Evolutionary conservation across 78 protist genomes (phyloP), one percentile per base, ranked within the genome.

Genomic region (Monocercomonoides exilis): DNA sequence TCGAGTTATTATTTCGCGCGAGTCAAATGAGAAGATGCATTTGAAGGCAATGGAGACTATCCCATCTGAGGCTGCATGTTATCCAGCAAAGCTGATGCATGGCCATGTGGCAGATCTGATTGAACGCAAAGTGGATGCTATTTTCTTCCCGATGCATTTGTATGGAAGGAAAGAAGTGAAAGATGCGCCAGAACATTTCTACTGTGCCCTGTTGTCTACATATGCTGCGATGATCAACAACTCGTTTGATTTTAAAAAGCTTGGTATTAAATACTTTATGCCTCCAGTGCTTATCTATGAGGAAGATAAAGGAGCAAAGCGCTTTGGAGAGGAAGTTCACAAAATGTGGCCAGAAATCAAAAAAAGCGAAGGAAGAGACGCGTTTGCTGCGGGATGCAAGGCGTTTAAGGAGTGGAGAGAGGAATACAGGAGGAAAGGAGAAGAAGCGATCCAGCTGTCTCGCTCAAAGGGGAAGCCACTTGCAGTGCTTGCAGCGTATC

Each of bases 401-500:
- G n/a, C n/a, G n/a, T n/a, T n/a, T n/a, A n/a, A n/a, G n/a, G n/a
- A n/a, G n/a, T n/a, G n/a, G n/a, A n/a, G n/a, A n/a, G n/a, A n/a
- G n/a, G n/a, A n/a, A n/a, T n/a, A n/a, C n/a, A n/a, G n/a, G n/a
- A n/a, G n/a, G n/a, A 54, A 54, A 21, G 70, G 70, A 11, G 70
- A 54, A 21, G 70, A 54, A 21, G 11, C 38, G 38, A 11, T 54
- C 38, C 38, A 11, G 38, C 21, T 54, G 38, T 32, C 21, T 11
- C 70, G 70, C 70, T 21, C 38, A 21, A 54, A 11, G 70, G 70
- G 70, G 38, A 54, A 11, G 38, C 70, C 70, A 11, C 38, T 11
- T 11, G 70, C 21, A 21, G 81, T 45, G 77, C 46, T 85, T n/a
- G 84, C 2, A 36, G 88, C 84, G n/a, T 1, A 77, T 36, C 88